phyloP scores from a whole-genome alignment of 2,329 filamentous ascomycete genomes.

The Curvularia hawaiiensis region DNA sequence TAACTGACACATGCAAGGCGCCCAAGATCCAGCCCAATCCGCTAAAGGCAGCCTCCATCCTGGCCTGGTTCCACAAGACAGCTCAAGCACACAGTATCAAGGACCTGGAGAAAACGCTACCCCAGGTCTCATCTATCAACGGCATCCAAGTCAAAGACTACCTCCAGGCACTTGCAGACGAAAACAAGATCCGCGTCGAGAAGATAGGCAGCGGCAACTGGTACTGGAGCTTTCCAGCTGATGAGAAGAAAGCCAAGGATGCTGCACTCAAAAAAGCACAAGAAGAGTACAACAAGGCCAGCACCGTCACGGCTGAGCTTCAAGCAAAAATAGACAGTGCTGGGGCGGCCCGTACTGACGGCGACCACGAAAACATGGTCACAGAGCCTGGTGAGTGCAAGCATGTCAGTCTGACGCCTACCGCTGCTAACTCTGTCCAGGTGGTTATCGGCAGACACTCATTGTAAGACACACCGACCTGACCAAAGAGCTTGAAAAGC shows the following conservation, averaged over 20 bases:
- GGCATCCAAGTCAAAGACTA: constrained; percentile 72
- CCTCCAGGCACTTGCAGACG: constrained; percentile 65
- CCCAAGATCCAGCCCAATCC: constrained; percentile 63
- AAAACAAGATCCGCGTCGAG: constrained; percentile 66
- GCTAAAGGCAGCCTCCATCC: constrained; percentile 63
- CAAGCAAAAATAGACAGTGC: constrained; percentile 48
- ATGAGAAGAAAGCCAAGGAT: constrained; percentile 58
- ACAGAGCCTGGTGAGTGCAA: constrained; percentile 34
- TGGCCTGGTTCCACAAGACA: constrained; percentile 64
- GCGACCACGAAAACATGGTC: constrained; percentile 48
- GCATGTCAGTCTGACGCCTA: not conserved
- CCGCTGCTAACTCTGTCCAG: constrained; percentile 17
- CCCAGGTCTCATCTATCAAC: constrained; percentile 66
- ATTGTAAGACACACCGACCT: constrained; percentile 44
- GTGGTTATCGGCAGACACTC: constrained; percentile 46
- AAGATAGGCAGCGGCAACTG: constrained; percentile 75
- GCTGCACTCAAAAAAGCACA: constrained; percentile 44
- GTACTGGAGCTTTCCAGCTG: constrained; percentile 71
- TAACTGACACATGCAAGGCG: constrained; percentile 43
- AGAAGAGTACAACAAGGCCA: constrained; percentile 47
- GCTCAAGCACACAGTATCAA: constrained; percentile 68
- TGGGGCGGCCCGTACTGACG: constrained; percentile 46
- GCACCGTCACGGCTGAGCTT: constrained; percentile 44
- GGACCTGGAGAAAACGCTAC: constrained; percentile 69
- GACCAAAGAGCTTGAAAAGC: constrained; percentile 43